Conservation (phyloP, 1,139 yeast species). For the Saccharomyces hybrid region DNA sequence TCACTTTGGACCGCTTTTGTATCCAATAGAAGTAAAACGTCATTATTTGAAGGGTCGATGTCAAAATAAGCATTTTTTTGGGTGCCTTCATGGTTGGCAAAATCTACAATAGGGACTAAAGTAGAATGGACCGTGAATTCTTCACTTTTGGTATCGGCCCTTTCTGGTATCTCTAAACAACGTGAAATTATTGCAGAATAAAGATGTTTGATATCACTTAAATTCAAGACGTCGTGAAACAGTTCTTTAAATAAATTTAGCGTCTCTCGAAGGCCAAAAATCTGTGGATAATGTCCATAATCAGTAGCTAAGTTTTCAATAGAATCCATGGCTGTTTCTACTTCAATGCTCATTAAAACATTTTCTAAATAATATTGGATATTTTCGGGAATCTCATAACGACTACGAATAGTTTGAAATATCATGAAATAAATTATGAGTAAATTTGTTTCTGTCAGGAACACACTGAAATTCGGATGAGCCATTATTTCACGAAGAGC, state of each 20-base stretch:
- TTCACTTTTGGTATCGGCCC: slow-evolving; percentile 19
- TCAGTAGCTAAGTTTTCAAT: not conserved
- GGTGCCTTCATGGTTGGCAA: slow-evolving; percentile 49
- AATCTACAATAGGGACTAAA: slow-evolving; percentile 59
- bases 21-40: slow-evolving; percentile 36
- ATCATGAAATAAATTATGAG: slow-evolving; percentile 19
- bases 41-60: slow-evolving; percentile 42
- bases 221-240: not conserved
- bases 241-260: slow-evolving; percentile 9
- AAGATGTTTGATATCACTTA: slow-evolving; percentile 31
- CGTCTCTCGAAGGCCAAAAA: not conserved
- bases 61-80: slow-evolving; percentile 51
- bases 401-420: slow-evolving; percentile 11
- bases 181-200: slow-evolving; percentile 49
- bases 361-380: slow-evolving; percentile 17
- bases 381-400: slow-evolving; percentile 14
- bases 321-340: slow-evolving; percentile 14
- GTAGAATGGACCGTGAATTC: slow-evolving; percentile 45
- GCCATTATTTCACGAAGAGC: not conserved
- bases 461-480: slow-evolving; percentile 7
- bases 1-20: slow-evolving; percentile 1
- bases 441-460: slow-evolving; percentile 18
- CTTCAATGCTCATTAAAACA: slow-evolving; percentile 18
- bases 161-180: slow-evolving; percentile 53
- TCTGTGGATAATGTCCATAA: slow-evolving; percentile 11